phyloP scores from a whole-genome alignment of 176 grass and related monocot species.

The Ampelocalamus luodianensis region DNA sequence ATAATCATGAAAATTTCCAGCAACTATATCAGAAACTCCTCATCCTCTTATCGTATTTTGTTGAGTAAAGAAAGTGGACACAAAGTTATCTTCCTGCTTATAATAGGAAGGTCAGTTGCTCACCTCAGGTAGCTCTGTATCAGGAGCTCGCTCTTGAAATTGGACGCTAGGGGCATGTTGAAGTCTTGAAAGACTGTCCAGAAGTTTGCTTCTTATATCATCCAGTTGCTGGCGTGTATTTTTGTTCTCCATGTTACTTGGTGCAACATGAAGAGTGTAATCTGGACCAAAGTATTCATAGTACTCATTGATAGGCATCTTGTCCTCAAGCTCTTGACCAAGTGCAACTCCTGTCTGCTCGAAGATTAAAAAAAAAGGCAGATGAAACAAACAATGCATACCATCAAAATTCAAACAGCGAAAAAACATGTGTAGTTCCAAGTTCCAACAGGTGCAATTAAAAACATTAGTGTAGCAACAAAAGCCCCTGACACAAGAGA shows the following conservation, averaged over 20 bases:
- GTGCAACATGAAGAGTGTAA: constrained; percentile 86
- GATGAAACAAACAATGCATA: constrained; percentile 18
- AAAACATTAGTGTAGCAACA: background rate
- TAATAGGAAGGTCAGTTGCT: constrained; percentile 19
- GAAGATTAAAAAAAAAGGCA: background rate
- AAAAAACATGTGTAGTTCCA: background rate
- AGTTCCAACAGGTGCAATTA: background rate
- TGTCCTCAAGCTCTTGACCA: constrained; percentile 74
- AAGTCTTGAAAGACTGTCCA: constrained; percentile 94
- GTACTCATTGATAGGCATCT: constrained; percentile 90
- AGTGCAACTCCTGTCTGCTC: constrained; percentile 83
- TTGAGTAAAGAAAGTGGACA: background rate
- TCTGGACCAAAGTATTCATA: constrained; percentile 95
- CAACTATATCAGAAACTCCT: background rate
- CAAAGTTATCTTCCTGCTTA: background rate
- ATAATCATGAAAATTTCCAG: background rate
- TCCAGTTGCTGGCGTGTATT: constrained; percentile 70
- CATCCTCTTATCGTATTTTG: background rate
- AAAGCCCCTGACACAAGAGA: background rate
- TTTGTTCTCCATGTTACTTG: constrained; percentile 99
- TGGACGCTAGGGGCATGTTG: constrained; percentile 88
- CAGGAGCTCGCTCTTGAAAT: constrained; percentile 87
- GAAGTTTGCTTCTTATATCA: constrained; percentile 73
- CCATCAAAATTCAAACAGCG: constrained; percentile 2
- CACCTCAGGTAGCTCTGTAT: constrained; percentile 87